Conservation (phyloP, 371 early-diverging fungal species). For the Apophysomyces elegans region DNA sequence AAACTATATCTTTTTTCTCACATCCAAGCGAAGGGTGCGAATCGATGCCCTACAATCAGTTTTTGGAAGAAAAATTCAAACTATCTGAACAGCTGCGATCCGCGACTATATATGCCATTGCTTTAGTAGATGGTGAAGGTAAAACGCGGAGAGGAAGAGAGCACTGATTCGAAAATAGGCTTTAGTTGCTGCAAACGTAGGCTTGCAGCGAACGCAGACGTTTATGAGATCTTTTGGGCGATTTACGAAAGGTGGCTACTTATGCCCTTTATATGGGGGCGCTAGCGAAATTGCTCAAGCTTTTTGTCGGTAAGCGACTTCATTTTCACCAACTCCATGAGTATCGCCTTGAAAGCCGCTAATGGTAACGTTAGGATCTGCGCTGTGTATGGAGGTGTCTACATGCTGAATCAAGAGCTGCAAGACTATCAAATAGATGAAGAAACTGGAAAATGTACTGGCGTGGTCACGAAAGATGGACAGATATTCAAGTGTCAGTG, state of each 20-base stretch:
- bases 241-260: conserved; percentile 83
- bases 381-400: conserved; percentile 91
- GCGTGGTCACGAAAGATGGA: conserved; percentile 52
- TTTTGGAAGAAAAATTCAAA: conserved; percentile 65
- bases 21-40: conserved; percentile 40
- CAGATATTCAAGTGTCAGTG: conserved; percentile 47
- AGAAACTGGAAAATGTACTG: conserved; percentile 40
- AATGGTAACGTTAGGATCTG: conserved; percentile 55
- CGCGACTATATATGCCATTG: conserved; percentile 77
- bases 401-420: conserved; percentile 69
- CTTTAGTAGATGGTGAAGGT: conserved; percentile 56
- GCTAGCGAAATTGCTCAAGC: conserved; percentile 91
- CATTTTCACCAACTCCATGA: not conserved
- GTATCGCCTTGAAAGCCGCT: not conserved
- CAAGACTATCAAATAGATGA: conserved; percentile 42
- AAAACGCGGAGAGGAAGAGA: conserved; percentile 20
- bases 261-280: conserved; percentile 88
- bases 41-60: conserved; percentile 47
- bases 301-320: conserved; percentile 75
- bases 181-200: conserved; percentile 59
- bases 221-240: conserved; percentile 88
- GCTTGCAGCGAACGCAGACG: conserved; percentile 64
- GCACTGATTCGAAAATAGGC: not conserved
- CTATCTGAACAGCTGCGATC: conserved; percentile 67
- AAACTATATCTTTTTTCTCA: conserved; percentile 1